Conservation (phyloP, 768 basidiomycete genomes). For the Tulasnella sp. region DNA sequence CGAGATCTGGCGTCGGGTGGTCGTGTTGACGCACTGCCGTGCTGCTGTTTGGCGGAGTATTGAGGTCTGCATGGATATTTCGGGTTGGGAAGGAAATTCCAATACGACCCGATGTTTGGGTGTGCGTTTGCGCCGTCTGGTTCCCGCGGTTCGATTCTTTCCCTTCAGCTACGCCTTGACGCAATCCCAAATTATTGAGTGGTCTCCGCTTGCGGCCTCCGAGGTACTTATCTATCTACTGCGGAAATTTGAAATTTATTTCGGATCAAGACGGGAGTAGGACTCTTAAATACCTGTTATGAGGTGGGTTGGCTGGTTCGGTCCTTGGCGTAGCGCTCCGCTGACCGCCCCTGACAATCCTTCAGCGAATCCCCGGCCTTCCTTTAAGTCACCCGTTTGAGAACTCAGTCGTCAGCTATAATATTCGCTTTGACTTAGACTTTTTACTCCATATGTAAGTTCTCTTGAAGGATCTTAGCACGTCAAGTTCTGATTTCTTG, state of each 20-base stretch:
- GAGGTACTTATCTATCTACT: background rate
- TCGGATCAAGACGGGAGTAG: background rate
- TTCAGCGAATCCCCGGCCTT: background rate
- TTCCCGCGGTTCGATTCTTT: background rate
- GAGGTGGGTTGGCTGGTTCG: background rate
- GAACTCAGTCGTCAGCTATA: background rate
- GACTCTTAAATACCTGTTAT: background rate
- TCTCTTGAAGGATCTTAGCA: background rate
- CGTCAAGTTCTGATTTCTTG: background rate
- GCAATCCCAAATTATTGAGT: conserved; percentile 15
- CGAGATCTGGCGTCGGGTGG: background rate
- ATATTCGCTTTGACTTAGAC: background rate
- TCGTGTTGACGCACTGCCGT: background rate
- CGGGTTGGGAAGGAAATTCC: background rate
- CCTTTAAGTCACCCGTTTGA: background rate
- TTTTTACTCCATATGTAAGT: background rate
- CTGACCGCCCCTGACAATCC: background rate
- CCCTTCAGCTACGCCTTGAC: background rate
- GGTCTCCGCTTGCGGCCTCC: background rate
- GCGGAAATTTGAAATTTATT: background rate
- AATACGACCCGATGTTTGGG: conserved; percentile 22
- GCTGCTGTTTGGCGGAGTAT: conserved; percentile 8
- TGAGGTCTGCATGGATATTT: background rate
- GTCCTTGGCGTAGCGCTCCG: background rate
- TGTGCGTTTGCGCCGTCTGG: background rate